Conservation (phyloP, 2,329 filamentous ascomycete species). For the Pyricularia sp. region DNA sequence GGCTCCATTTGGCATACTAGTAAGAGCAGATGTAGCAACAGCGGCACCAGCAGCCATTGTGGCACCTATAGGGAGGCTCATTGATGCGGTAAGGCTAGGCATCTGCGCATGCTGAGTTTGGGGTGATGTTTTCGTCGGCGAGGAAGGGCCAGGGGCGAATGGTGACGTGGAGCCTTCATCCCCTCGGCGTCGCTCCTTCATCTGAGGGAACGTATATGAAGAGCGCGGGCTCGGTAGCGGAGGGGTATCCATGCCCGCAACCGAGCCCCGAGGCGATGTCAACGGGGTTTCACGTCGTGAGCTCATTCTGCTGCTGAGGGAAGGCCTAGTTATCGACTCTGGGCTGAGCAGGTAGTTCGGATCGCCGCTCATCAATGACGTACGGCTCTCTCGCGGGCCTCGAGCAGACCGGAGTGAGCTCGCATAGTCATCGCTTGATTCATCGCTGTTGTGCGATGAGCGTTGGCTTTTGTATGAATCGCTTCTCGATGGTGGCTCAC, state of each 20-base stretch:
- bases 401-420: slow-evolving; percentile 17
- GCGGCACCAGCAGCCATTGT: not conserved
- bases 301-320: slow-evolving; percentile 16
- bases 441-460: slow-evolving; percentile 19
- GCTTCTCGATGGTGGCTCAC: slow-evolving; percentile 15
- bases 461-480: slow-evolving; percentile 16
- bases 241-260: slow-evolving; percentile 10
- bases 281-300: slow-evolving; percentile 25
- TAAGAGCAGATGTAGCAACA: not conserved
- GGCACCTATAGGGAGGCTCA: not conserved
- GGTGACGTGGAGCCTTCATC: not conserved
- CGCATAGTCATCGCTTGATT: slow-evolving; percentile 30
- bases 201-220: slow-evolving; percentile 5
- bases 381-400: slow-evolving; percentile 20
- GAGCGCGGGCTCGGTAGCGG: slow-evolving; percentile 12
- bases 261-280: slow-evolving; percentile 18
- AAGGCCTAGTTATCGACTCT: slow-evolving; percentile 11
- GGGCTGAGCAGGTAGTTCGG: slow-evolving; percentile 14
- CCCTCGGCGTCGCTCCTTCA: not conserved
- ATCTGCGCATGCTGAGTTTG: not conserved
- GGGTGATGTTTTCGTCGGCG: not conserved
- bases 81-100: not conserved
- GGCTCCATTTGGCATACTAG: not conserved
- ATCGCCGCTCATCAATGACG: slow-evolving; percentile 25
- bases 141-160: not conserved